These are phyloP conservation scores for Juncus inflexus DNA, from an alignment of 176 grass and related monocot genomes.

Conservation along the genomic window DNA sequence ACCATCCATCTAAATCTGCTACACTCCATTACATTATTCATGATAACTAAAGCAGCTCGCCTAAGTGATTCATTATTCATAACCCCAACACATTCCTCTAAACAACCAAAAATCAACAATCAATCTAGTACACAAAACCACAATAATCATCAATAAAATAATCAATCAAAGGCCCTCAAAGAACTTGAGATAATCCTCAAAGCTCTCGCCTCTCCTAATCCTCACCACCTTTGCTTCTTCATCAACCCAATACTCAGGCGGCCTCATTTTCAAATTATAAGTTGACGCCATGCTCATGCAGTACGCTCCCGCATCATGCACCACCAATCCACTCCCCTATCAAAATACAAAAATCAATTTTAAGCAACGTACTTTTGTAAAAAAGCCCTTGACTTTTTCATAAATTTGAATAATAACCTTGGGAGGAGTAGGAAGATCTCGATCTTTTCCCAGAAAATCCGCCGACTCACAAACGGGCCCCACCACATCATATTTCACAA, in stretches of 20 bases:
- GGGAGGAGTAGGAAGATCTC: constrained; percentile 70
- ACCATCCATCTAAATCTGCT: too few relatives aligned
- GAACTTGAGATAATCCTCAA: constrained; percentile 80
- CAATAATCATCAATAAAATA: constrained; percentile 1
- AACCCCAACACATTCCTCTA: background rate
- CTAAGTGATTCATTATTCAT: too few relatives aligned
- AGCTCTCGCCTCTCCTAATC: constrained; percentile 76
- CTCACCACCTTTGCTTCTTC: constrained; percentile 55
- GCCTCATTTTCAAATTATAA: constrained; percentile 90
- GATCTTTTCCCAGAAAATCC: constrained; percentile 90
- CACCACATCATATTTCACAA: constrained; percentile 74
- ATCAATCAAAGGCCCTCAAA: constrained; percentile 56
- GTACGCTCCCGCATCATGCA: constrained; percentile 93
- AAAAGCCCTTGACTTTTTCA: background rate
- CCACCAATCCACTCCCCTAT: constrained; percentile 86
- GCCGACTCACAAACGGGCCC: constrained; percentile 99
- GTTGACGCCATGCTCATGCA: constrained; percentile 99
- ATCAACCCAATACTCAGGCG: constrained; percentile 90
- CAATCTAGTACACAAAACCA: background rate
- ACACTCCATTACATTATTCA: too few relatives aligned
- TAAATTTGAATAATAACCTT: constrained; percentile 38
- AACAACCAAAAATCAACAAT: background rate
- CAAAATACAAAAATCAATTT: constrained; percentile 2
- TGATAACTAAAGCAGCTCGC: too few relatives aligned
- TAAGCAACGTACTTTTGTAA: background rate